Conservation (phyloP, 2,329 filamentous ascomycete genomes). For the Colletotrichum sp. region DNA sequence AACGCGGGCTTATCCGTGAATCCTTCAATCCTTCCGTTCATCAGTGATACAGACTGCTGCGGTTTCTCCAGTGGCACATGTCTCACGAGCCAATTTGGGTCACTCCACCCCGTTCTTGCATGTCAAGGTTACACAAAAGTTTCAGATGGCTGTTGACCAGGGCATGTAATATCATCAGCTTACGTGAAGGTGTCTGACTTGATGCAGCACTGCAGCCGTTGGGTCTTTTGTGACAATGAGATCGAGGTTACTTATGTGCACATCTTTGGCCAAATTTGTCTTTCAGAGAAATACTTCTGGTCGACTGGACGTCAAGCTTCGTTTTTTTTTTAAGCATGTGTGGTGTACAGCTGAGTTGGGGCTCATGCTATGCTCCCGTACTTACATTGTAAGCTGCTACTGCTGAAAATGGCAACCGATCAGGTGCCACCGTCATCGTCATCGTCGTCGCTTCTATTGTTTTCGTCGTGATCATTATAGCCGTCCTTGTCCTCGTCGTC, state of each 20-base stretch:
- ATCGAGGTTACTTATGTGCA: background rate
- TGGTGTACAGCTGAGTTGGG: background rate
- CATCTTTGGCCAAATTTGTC: background rate
- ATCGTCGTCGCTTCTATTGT: too few relatives aligned
- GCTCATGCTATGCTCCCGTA: background rate
- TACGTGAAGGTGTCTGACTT: background rate
- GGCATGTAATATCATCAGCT: background rate
- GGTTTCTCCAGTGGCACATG: background rate
- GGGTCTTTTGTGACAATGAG: background rate
- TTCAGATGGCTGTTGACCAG: background rate
- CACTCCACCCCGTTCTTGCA: background rate
- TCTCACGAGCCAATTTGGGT: background rate
- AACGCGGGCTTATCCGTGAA: background rate
- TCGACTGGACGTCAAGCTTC: background rate
- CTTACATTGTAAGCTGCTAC: background rate
- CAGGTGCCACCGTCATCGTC: background rate
- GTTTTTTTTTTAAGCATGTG: background rate
- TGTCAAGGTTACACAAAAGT: background rate
- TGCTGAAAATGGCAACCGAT: background rate
- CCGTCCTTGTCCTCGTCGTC: too few relatives aligned
- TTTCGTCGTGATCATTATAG: too few relatives aligned
- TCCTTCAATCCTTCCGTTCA: background rate
- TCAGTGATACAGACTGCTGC: background rate
- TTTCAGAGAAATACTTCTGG: fast-evolving
- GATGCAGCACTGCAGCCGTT: background rate